Conservation (phyloP, 2,329 filamentous ascomycete species). For the Colletotrichum viniferum region DNA sequence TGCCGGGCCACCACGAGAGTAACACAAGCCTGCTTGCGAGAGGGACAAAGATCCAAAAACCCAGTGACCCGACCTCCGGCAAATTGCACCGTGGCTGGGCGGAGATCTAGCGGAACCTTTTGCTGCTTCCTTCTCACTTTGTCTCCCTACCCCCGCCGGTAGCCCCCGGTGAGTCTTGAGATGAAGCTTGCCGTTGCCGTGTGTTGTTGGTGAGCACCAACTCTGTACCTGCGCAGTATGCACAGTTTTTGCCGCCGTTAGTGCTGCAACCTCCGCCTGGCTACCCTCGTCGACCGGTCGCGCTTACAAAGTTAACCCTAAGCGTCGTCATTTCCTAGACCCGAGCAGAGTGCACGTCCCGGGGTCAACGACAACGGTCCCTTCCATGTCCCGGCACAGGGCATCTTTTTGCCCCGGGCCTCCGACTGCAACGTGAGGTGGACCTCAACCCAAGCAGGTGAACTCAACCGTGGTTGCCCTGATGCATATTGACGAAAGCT, state of each 20-base stretch:
- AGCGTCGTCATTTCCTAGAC: slow-evolving; percentile 19
- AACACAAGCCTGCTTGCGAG: neutral
- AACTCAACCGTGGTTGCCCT: slow-evolving; percentile 1
- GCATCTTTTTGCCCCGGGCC: slow-evolving; percentile 1
- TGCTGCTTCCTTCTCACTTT: neutral
- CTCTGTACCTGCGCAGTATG: neutral
- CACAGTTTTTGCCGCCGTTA: slow-evolving; percentile 10
- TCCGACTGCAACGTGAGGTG: slow-evolving; percentile 20
- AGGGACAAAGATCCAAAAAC: neutral
- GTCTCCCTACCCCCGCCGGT: neutral
- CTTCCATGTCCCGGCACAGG: slow-evolving; percentile 14
- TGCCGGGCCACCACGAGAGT: neutral
- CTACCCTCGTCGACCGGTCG: slow-evolving; percentile 10
- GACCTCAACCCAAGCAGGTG: slow-evolving; percentile 1
- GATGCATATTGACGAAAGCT: slow-evolving; percentile 17
- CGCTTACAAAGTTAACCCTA: slow-evolving; percentile 19
- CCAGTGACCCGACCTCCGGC: neutral
- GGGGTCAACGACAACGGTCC: slow-evolving; percentile 4
- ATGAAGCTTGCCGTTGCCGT: neutral
- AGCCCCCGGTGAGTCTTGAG: neutral
- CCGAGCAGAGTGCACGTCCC: slow-evolving; percentile 7
- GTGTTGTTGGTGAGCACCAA: neutral
- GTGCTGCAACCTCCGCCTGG: slow-evolving; percentile 11
- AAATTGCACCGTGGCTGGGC: neutral
- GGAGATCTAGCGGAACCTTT: neutral